Evolutionary conservation across 1,139 yeast genomes (phyloP), one percentile per base, ranked within the genome.

Genomic region (Kodamaea sp.): DNA sequence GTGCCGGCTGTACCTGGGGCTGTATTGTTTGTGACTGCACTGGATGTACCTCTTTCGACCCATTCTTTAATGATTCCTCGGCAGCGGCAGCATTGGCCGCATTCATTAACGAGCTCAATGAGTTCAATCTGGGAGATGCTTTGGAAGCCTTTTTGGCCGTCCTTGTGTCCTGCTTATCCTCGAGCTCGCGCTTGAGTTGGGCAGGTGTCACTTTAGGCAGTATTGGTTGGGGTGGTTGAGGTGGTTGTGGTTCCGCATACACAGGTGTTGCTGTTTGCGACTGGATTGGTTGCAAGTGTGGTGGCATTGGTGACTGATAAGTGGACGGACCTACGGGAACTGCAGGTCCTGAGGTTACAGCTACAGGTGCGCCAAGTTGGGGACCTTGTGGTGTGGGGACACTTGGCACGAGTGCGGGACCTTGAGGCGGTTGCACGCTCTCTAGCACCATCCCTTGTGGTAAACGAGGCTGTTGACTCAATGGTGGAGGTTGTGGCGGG

Each of bases 401-500:
- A 8, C 41, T 40, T 2, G 42, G 35, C 28, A 20, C 30, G 4
- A 36, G 34, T 23, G 44, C 52, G 26, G 38, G 50, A 23, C 41
- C 53, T 25, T 49, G 60, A 31, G 57, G 67, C n/a, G 60, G 68
- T 43, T 65, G 70, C 11, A 62, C 63, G 44, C 71, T 64, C 50
- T 70, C 76, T 55, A 78, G 74, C n/a, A 78, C 77, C 75, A 78
- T 76, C 8, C 77, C 77, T 50, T 73, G 78, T 24, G 81, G 80
- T 43, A 75, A 67, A 44, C 77, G 63, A 35, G 79, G 78, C 52
- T 77, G 82, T 58, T 79, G 79, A 41, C 75, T 68, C 46, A 79
- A 70, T 61, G 81, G 82, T 23, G 85, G 86, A 5, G 85, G 85
- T 40, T 81, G 84, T 29, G 84, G 81, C 32, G 78, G 75, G 46